Evolutionary conservation across 2,329 filamentous ascomycete genomes (phyloP).

Genomic region (Paramyrothecium roridum): DNA sequence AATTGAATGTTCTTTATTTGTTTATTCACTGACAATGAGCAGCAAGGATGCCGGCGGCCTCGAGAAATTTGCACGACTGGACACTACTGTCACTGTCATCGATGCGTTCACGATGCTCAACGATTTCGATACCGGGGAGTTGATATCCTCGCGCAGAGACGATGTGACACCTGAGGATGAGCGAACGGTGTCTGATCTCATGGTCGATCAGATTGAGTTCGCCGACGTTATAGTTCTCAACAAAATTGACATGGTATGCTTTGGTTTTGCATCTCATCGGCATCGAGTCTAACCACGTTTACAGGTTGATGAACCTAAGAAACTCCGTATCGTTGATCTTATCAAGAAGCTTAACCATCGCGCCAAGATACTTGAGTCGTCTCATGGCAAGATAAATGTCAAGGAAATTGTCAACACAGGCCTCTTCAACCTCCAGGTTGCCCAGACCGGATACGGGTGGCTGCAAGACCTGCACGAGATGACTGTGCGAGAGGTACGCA

Average conservation of each 20-base stretch:
- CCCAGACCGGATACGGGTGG: constrained; percentile 66
- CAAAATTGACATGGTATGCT: constrained; percentile 61
- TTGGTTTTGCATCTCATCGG: neutral
- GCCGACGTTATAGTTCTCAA: constrained; percentile 71
- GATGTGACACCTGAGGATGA: constrained; percentile 67
- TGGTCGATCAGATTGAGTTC: constrained; percentile 77
- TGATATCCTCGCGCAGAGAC: constrained; percentile 61
- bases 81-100: constrained; percentile 70
- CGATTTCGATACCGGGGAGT: constrained; percentile 68
- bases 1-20: neutral
- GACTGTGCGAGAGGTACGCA: constrained; percentile 53
- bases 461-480: constrained; percentile 67
- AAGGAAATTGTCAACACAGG: constrained; percentile 63
- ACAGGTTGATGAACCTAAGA: constrained; percentile 35
- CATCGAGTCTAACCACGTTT: neutral
- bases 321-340: constrained; percentile 46
- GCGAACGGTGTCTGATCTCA: constrained; percentile 69
- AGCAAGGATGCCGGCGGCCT: constrained; percentile 58
- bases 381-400: constrained; percentile 57
- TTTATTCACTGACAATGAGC: neutral
- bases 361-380: constrained; percentile 61
- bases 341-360: constrained; percentile 63
- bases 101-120: constrained; percentile 71
- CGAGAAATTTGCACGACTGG: constrained; percentile 62
- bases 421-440: constrained; percentile 61